These are phyloP conservation scores for Musa acuminata DNA, from an alignment of 176 grass and related monocot genomes.

Conservation along the genomic window DNA sequence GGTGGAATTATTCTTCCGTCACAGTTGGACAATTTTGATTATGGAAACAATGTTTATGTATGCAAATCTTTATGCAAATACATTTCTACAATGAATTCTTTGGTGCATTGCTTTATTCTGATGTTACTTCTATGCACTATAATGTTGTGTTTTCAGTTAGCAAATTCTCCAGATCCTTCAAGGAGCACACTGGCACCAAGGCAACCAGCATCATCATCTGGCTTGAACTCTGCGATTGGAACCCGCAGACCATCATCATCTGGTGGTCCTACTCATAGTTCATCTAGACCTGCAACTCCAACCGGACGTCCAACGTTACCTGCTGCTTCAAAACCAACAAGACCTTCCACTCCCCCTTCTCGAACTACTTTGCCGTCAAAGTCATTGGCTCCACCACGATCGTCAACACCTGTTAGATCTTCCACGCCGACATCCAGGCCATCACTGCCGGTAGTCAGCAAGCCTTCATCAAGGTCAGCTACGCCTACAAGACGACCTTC, in stretches of 20 bases:
- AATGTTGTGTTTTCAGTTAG: constrained; percentile 37
- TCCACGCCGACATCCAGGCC: constrained; percentile 60
- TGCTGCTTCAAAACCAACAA: constrained; percentile 41
- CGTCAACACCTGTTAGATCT: constrained; percentile 56
- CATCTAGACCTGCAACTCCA: constrained; percentile 80
- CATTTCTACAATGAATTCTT: no score
- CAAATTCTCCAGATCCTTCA: constrained; percentile 63
- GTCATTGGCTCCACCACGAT: constrained; percentile 34
- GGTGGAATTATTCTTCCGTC: no score
- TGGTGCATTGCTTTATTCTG: neutral
- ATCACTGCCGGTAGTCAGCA: constrained; percentile 35
- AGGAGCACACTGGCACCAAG: constrained; percentile 49
- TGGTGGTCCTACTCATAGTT: constrained; percentile 50
- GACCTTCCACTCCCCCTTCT: constrained; percentile 76
- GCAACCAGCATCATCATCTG: constrained; percentile 52
- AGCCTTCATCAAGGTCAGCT: constrained; percentile 9
- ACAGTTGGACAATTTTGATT: no score
- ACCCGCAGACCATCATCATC: constrained; percentile 63
- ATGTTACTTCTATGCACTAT: neutral
- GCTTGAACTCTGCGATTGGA: constrained; percentile 44
- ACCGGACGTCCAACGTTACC: constrained; percentile 44
- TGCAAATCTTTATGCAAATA: no score
- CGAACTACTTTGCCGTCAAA: constrained; percentile 54
- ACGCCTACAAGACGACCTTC: constrained; percentile 40
- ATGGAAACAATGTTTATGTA: no score